A percentile compares a stretch with the other conserved stretches of the same genome.
phyloP scores from a whole-genome alignment of 1,284 basidiomycete genomes.

The Chalciporus piperatoides region DNA sequence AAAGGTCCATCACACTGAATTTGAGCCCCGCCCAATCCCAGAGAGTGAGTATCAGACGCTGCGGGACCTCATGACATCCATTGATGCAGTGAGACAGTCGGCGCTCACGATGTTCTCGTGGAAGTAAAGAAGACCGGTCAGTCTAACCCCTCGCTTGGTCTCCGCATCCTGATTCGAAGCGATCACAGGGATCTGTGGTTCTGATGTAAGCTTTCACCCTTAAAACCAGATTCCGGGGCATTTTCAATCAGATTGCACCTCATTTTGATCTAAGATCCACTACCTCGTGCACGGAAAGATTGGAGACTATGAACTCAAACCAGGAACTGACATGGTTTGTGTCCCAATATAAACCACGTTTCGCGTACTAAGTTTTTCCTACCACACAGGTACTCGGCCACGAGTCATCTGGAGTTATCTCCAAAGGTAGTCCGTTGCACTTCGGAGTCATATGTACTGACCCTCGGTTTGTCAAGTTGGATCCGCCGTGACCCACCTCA shows the following conservation, averaged over 20 bases:
- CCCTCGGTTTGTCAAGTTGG: conserved; percentile 26
- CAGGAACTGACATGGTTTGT: conserved; percentile 65
- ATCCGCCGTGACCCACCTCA: conserved; percentile 41
- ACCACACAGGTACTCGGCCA: conserved; percentile 50
- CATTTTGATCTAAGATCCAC: conserved; percentile 51
- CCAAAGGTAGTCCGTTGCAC: conserved; percentile 26
- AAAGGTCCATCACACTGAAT: conserved; percentile 67
- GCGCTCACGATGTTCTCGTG: conserved; percentile 79
- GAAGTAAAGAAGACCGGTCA: conserved; percentile 88
- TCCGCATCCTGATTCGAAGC: conserved; percentile 8
- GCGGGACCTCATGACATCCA: neutral
- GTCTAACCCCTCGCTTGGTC: conserved; percentile 20
- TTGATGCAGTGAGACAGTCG: conserved; percentile 42
- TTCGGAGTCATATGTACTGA: neutral
- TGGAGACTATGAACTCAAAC: conserved; percentile 70
- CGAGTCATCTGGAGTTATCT: conserved; percentile 53
- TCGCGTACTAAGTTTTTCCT: conserved; percentile 1
- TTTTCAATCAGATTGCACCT: conserved; percentile 4
- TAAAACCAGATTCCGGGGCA: neutral
- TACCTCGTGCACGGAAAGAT: conserved; percentile 75
- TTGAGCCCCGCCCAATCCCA: conserved; percentile 78
- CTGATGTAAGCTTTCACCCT: conserved; percentile 56
- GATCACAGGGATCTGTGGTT: conserved; percentile 78
- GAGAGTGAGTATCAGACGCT: conserved; percentile 45
- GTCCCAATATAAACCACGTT: conserved; percentile 1